Evolutionary conservation across 202 grass and related monocot genomes (phyloP), one percentile per base, ranked within the genome.

Genomic region (Alloteropsis angusta): DNA sequence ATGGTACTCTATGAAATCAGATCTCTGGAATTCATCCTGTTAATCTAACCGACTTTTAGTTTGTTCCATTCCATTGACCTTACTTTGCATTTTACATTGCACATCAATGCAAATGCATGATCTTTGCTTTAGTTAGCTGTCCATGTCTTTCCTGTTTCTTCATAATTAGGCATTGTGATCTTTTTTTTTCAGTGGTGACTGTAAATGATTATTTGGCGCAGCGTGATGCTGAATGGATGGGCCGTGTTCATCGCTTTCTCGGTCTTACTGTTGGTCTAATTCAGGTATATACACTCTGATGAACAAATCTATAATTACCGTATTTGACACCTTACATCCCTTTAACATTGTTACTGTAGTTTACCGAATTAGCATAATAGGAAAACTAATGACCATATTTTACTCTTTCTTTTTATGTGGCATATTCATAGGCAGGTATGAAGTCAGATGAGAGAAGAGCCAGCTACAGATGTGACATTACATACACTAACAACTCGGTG

Each of bases 201-300:
- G 95, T 94, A 79, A 97, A 97, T 92, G 91, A 97, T 83, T 97
- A 97, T 87, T 89, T 97, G 89, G 95, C 95, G 41, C 83, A 87
- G 72, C 85, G 95, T 53, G 95, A 98, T 94, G 91, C 95, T 83
- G 95, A 98, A 75, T 94, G 95, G 95, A 98, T 98, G 95, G 95
- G 91, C 5, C 85, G 87, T 56, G 87, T 97, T 81, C 95, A 97
- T 90, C 85, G 87, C n/a, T 94, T 97, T 79, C 89, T 98, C 60
- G 91, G 95, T 65, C 91, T 98, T 68, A 92, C 89, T 79, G 91
- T 98, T 23, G 95, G 87, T 74, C 66, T 98, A 36, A 90, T 94
- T 87, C 87, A 98, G 88, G 95, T 94, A 87, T 74, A 59, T 71
- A 58, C 65, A 61, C 17, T 69, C 9, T 54, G 16, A 9, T n/a